Base-by-base conservation (phyloP, 495 filamentous ascomycete genomes). In the Aspergillus biplanus region DNA sequence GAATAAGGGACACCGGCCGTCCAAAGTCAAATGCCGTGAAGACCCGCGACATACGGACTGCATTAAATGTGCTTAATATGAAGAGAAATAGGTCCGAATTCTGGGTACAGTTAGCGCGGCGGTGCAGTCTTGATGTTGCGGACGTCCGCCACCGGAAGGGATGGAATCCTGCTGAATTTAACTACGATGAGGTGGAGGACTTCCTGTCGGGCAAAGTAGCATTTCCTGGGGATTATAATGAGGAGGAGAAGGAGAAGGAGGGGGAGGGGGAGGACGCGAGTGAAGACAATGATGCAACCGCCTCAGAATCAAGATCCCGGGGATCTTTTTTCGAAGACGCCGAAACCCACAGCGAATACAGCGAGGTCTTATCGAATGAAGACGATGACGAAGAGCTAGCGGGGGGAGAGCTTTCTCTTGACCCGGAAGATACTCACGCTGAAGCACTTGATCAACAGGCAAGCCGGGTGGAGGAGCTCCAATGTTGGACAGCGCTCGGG, bases 11-110 rank as follows among this genome's bases (percentile, higher is more conserved):
- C 21, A 68, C 72, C 4, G 70, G 75, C 42, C 63, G 76, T 48
- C 68, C 73, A 15, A 65, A 65, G 21, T 68, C 68, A 12, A 65
- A 69, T 18, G 67, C 75, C 0, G 82, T 95, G 32, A 82, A 75
- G 56, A 65, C 58, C 4, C 71, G 76, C 47, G 93, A 97, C 68
- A 90, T 94, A 1, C 67, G 76, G 27, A 85, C 89, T 1, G 91
- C 92, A 0, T 70, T 86, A 3, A 76, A 87, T 11, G 82, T 76
- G 31, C 58, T 80, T 31, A 71, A 75, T 58, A 75, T 82, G 75
- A 74, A 75, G 49, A 67, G 61, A 16, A 59, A 74, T 32, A 47
- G 69, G 21, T 66, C 65, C 16, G 74, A 85, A 12, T 87, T 86
- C 55, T 92, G 91, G 86, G 75, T 77, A n/a, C 72, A 71, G 3